These are phyloP conservation scores for Fusarium scirpi DNA, from an alignment of 2,329 filamentous ascomycete species.

Conservation along the genomic window DNA sequence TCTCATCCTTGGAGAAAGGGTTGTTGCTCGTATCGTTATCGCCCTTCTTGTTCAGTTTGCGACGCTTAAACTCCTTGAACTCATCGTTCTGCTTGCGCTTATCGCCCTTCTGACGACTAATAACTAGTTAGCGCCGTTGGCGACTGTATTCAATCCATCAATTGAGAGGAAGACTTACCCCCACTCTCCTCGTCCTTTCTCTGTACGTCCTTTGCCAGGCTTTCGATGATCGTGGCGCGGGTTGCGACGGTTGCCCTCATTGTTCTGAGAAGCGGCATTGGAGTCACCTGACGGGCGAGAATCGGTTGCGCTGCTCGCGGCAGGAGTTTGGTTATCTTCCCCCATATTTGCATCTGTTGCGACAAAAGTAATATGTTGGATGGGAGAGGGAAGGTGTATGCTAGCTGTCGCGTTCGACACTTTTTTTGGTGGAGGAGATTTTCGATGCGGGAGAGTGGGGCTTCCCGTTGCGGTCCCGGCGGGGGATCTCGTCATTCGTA, in stretches of 20 bases:
- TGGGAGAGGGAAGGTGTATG: constrained; percentile 1
- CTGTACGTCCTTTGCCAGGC: constrained; percentile 47
- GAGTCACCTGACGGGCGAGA: constrained; percentile 35
- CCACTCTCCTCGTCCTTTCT: constrained; percentile 50
- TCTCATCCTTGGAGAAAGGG: constrained; percentile 79
- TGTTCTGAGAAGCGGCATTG: constrained; percentile 36
- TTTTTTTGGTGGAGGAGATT: constrained; percentile 40
- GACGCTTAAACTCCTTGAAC: constrained; percentile 57
- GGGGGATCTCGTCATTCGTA: constrained; percentile 23
- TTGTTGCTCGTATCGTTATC: constrained; percentile 54
- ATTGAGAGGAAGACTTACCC: constrained; percentile 39
- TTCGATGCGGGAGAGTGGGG: constrained; percentile 39
- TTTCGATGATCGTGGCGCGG: constrained; percentile 48
- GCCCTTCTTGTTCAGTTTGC: constrained; percentile 55
- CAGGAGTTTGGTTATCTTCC: constrained; percentile 48
- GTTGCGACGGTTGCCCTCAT: constrained; percentile 45
- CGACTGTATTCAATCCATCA: constrained; percentile 27
- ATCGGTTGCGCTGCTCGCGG: constrained; percentile 41
- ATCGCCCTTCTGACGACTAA: constrained; percentile 53
- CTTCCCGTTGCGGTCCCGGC: constrained; percentile 40
- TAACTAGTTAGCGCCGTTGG: constrained; percentile 52
- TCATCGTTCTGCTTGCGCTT: constrained; percentile 56
- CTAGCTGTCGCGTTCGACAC: constrained; percentile 17
- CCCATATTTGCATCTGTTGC: constrained; percentile 52
- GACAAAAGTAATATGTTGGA: constrained; percentile 21